Evolutionary conservation across 768 basidiomycete genomes (phyloP).

Genomic region (Agaricus subrufescens): DNA sequence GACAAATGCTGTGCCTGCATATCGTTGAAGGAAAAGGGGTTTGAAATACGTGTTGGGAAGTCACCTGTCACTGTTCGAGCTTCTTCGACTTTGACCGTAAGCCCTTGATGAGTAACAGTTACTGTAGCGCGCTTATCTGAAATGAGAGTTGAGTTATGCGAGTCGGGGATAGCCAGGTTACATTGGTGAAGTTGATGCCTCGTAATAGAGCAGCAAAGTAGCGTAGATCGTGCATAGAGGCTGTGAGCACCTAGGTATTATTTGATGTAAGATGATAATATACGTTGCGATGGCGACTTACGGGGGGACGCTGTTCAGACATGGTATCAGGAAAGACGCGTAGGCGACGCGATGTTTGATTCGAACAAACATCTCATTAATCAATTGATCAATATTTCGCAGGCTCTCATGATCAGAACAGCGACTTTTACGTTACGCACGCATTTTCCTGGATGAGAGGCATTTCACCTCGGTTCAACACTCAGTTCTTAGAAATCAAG

Average conservation of each 20-base stretch:
- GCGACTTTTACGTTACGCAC: too few species aligned
- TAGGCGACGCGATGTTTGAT: conserved; percentile 3
- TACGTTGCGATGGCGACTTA: not conserved
- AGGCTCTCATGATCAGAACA: too few species aligned
- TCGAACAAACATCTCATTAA: not conserved
- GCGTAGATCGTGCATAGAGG: conserved; percentile 77
- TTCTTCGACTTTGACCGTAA: conserved; percentile 83
- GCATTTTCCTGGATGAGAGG: too few species aligned
- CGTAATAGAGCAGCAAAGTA: conserved; percentile 75
- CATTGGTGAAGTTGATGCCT: conserved; percentile 78
- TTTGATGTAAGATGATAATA: not conserved
- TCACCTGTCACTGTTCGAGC: conserved; percentile 74
- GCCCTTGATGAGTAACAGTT: conserved; percentile 60
- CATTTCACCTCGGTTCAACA: too few species aligned
- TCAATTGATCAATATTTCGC: not conserved
- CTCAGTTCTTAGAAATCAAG: too few species aligned
- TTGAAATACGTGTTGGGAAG: conserved; percentile 13
- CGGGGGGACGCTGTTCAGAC: conserved; percentile 5
- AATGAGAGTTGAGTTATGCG: conserved; percentile 5
- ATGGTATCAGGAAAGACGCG: not conserved
- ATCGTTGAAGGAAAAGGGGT: not conserved
- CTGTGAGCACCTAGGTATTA: conserved; percentile 51
- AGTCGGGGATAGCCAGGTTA: conserved; percentile 20
- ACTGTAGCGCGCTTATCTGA: conserved; percentile 66
- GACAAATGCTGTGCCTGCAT: not conserved